A percentile compares a stretch with the other conserved stretches of the same genome.
Evolutionary conservation across 2,329 filamentous ascomycete species (phyloP).

Genomic region (Talaromyces sp.): DNA sequence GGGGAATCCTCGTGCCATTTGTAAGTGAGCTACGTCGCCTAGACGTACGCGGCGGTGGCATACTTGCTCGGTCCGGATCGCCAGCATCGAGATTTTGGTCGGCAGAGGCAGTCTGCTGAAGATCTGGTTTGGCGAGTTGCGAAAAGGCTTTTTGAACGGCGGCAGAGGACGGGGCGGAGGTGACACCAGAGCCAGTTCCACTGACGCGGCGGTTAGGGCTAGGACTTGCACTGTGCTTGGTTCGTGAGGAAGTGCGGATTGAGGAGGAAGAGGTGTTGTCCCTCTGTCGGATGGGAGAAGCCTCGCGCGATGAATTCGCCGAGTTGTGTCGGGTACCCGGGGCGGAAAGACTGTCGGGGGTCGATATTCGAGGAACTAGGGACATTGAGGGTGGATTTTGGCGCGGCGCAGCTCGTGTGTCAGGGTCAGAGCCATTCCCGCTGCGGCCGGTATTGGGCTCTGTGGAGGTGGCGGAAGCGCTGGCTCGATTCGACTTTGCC

Average conservation of each 20-base stretch:
- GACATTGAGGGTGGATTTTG: conserved; percentile 23
- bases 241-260: conserved; percentile 47
- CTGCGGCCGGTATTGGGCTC: conserved; percentile 16
- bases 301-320: conserved; percentile 45
- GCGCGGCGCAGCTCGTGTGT: conserved; percentile 21
- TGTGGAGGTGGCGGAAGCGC: neutral
- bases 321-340: conserved; percentile 40
- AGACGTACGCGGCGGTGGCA: conserved; percentile 24
- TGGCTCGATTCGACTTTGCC: conserved; percentile 6
- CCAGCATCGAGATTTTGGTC: conserved; percentile 60
- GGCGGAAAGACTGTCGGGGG: conserved; percentile 20
- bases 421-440: conserved; percentile 23
- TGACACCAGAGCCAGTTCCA: conserved; percentile 31
- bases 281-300: conserved; percentile 39
- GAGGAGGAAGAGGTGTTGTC: conserved; percentile 18
- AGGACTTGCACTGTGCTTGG: conserved; percentile 63
- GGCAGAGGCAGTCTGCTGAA: conserved; percentile 50
- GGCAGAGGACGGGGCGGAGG: conserved; percentile 51
- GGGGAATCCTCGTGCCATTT: conserved; percentile 6
- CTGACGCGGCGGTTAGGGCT: conserved; percentile 54
- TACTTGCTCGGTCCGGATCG: conserved; percentile 58
- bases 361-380: conserved; percentile 28
- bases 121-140: conserved; percentile 60
- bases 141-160: conserved; percentile 64
- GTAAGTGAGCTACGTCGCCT: conserved; percentile 11